These are phyloP conservation scores for Hordeum marinum DNA, from an alignment of 176 grass and related monocot genomes.

Conservation along the genomic window DNA sequence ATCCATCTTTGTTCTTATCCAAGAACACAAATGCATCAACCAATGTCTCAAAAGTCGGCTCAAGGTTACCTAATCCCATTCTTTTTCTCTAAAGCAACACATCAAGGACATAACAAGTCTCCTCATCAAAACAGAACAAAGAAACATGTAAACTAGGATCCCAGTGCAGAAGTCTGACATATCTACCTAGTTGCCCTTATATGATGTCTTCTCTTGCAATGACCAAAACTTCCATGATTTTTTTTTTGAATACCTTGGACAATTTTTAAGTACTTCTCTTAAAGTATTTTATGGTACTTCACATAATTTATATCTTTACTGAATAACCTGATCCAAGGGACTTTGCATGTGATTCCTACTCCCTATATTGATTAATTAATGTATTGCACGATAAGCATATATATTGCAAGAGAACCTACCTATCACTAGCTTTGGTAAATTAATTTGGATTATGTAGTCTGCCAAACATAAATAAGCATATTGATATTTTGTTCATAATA, in stretches of 20 bases:
- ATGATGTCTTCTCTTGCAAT: not conserved
- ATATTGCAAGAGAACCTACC: not conserved
- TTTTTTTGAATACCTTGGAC: not conserved
- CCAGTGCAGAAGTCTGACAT: not conserved
- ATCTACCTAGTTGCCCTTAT: not conserved
- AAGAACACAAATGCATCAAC: slow-evolving; percentile 97
- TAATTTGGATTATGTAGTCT: not conserved
- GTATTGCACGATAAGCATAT: not conserved
- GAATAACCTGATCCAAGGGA: not conserved
- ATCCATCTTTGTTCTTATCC: slow-evolving; percentile 98
- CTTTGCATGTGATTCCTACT: not conserved
- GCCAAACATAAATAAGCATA: not conserved
- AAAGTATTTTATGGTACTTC: not conserved
- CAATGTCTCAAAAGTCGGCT: slow-evolving; percentile 82
- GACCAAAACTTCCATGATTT: not conserved
- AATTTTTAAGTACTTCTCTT: not conserved
- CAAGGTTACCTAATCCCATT: slow-evolving; percentile 78
- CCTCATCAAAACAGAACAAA: not conserved
- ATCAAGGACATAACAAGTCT: slow-evolving; percentile 32
- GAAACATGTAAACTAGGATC: not conserved
- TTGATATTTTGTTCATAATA: not conserved
- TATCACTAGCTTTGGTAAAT: not conserved
- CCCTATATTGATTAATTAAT: not conserved
- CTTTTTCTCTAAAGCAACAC: slow-evolving; percentile 58
- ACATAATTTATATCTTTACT: not conserved